Evolutionary conservation across 1,284 basidiomycete species (phyloP).

Genomic region (Coniophora puteana): DNA sequence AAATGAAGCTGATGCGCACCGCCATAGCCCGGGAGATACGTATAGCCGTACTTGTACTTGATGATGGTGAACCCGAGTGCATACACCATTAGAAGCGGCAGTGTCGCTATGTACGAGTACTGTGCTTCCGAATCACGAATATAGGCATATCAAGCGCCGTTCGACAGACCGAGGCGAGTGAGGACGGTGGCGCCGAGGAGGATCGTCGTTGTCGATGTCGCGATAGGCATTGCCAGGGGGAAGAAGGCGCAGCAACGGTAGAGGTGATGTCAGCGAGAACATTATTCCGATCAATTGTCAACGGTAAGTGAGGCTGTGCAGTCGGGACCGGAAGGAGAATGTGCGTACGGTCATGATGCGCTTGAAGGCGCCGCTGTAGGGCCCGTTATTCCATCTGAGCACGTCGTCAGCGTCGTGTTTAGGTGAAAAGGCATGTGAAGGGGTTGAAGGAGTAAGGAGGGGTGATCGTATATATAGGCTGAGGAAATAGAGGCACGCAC

Average conservation of each 20-base stretch:
- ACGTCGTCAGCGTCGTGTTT: no score
- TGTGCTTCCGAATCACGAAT: slow-evolving; percentile 26
- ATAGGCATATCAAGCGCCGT: no score
- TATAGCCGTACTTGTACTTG: slow-evolving; percentile 68
- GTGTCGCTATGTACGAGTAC: slow-evolving; percentile 67
- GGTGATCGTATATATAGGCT: no score
- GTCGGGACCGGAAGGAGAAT: no score
- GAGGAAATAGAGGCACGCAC: slow-evolving; percentile 33
- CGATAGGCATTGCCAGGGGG: no score
- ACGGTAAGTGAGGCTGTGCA: background rate
- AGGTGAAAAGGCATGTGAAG: background rate
- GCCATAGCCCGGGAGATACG: slow-evolving; percentile 38
- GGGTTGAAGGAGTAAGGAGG: background rate
- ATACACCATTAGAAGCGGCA: slow-evolving; percentile 60
- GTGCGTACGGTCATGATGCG: slow-evolving; percentile 73
- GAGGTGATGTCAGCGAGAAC: no score
- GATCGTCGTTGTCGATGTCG: no score
- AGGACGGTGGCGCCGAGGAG: background rate
- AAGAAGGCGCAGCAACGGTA: no score
- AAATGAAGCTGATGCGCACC: no score
- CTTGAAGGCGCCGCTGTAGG: slow-evolving; percentile 68
- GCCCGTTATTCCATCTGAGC: slow-evolving; percentile 65
- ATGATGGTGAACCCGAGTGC: slow-evolving; percentile 60
- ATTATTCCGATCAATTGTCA: no score
- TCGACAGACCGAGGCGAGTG: no score